Evolutionary conservation across 2,329 filamentous ascomycete species (phyloP).

Genomic region (Ophiosphaerella narmari): DNA sequence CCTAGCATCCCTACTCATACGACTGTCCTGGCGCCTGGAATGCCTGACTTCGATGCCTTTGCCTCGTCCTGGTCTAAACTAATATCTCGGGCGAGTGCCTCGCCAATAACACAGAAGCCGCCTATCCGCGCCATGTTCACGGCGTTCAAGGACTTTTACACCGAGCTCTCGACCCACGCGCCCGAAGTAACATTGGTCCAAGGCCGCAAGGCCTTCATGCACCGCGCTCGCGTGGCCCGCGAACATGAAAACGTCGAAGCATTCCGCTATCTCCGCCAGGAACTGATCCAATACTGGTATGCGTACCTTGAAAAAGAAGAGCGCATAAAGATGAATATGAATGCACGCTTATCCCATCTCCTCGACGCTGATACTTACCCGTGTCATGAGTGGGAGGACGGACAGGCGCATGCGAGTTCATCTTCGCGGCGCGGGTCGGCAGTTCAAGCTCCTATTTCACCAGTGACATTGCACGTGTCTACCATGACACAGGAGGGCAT

Average conservation of each 20-base stretch:
- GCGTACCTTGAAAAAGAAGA: conserved; percentile 32
- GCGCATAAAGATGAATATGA: conserved; percentile 25
- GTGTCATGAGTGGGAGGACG: conserved; percentile 13
- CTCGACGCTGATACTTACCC: conserved; percentile 34
- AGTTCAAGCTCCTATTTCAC: conserved; percentile 1
- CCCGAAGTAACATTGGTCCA: conserved; percentile 12
- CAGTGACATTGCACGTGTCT: conserved; percentile 10
- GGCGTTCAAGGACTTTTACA: conserved; percentile 40
- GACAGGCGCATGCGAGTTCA: too few relatives aligned
- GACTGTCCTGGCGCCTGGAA: conserved; percentile 15
- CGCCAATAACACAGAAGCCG: conserved; percentile 17
- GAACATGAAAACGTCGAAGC: conserved; percentile 37
- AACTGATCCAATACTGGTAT: conserved; percentile 38
- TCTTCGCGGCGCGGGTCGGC: too few relatives aligned
- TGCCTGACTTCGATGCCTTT: conserved; percentile 27
- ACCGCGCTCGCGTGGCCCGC: conserved; percentile 41
- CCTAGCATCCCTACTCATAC: conserved; percentile 23
- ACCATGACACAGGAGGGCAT: conserved; percentile 17
- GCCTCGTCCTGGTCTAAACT: conserved; percentile 25
- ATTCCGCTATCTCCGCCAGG: conserved; percentile 32
- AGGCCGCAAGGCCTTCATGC: conserved; percentile 32
- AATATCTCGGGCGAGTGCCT: conserved; percentile 13
- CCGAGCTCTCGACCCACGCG: conserved; percentile 21
- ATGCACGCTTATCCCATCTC: conserved; percentile 21
- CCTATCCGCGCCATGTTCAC: conserved; percentile 39